Base-by-base conservation (phyloP, 192 early-diverging fungal genomes). In the Dispira simplex region DNA sequence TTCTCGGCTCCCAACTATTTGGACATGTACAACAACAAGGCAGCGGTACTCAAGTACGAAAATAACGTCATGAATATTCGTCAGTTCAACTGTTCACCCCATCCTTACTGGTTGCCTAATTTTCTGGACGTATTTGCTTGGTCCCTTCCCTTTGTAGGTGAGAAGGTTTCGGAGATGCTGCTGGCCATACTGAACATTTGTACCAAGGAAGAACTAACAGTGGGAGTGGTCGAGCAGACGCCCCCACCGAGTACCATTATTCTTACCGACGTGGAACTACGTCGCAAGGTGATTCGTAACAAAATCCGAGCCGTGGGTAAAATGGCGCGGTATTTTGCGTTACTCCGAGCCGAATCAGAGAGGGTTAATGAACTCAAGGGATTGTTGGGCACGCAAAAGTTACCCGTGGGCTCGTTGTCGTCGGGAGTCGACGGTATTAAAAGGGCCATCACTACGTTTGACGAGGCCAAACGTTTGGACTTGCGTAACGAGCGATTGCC, bases 61-160 rank as follows among this genome's bases (percentile, higher is more conserved):
- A 93, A 95, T 77, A 97, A 97, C 65, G 91, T 97, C 43, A 95
- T 98, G 92, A 98, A 98, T 79, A 98, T 98, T 73, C 85, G 95
- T 49, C 92, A 97, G 71, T 86, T 85, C 73, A 92, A 92, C 73
- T 90, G 85, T 68, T 92, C 90, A 20, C 90, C 95, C 43, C 93
- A 98, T 68, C 92, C 95, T 46, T 98, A 98, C 76, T 96, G 93
- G 93, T 72, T 98, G 64, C 95, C 93, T 32, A 96, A 98, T 75
- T 98, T 98, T 66, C 94, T 98, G 92, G 95, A 98, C 67, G 93
- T 95, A 9, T 96, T 98, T 68, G 90, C 90, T 21, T 98, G 95
- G 93, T 91, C 89, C 32, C 72, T 98, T 64, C 95, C 95, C 8
- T 98, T 98, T 79, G 91, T 98, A 21, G 93, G 95, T 28, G 95